A percentile compares a stretch with the other conserved stretches of the same genome.
phyloP scores from a whole-genome alignment of 345 rosid genomes.

The Eucalyptus curtisii region DNA sequence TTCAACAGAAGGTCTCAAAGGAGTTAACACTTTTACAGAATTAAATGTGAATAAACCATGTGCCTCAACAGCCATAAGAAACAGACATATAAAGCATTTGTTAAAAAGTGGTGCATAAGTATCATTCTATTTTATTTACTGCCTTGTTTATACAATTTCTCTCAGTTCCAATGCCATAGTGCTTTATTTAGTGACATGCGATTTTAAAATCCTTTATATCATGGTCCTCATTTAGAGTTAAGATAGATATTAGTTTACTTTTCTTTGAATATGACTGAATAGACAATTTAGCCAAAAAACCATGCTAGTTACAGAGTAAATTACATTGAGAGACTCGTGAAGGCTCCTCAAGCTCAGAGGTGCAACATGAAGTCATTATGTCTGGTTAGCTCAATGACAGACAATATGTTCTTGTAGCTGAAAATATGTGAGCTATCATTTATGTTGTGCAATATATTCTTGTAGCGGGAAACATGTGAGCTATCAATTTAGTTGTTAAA shows the following conservation, averaged over 20 bases:
- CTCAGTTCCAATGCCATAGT: not conserved
- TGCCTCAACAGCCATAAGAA: not conserved
- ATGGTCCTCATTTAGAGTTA: not conserved
- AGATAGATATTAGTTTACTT: not conserved
- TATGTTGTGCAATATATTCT: not conserved
- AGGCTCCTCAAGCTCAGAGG: not conserved
- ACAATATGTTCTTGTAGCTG: not conserved
- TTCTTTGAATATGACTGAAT: not conserved
- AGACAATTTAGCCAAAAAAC: not conserved
- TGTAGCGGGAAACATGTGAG: not conserved
- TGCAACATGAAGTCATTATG: fast-evolving
- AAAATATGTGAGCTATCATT: not conserved
- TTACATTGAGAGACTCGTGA: not conserved
- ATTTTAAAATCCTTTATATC: not conserved
- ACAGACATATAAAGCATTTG: not conserved
- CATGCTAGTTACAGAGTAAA: not conserved
- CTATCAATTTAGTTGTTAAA: not conserved
- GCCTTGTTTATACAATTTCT: not conserved
- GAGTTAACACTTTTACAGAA: not conserved
- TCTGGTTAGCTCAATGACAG: not conserved
- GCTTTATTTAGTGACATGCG: not conserved
- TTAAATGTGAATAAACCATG: not conserved
- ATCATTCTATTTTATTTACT: not conserved
- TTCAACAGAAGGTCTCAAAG: not conserved
- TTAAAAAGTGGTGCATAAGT: not conserved